Evolutionary conservation across 164 flowering plant genomes (phyloP), one percentile per base, ranked within the genome.

Genomic region (Berberis thunbergii): DNA sequence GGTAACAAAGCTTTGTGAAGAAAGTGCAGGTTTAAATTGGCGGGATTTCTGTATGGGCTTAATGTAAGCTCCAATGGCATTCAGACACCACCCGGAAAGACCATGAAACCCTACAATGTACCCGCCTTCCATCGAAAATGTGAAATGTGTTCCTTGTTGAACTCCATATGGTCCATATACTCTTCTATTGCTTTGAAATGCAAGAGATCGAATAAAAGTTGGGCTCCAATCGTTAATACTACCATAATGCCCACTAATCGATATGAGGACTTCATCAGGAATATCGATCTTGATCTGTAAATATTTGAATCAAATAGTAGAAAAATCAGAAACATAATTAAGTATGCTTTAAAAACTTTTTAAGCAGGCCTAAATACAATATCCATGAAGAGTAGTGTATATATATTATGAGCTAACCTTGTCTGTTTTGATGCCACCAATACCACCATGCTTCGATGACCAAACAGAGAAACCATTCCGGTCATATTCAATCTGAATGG

Each of bases 81-180:
- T 85, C 26, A 91, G 71, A 60, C 73, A 83, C 87, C 82, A 81
- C 9, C 91, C 80, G 41, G 74, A 59, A 63, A 58, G 64, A n/a
- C 97, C 96, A 72, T 84, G 85, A 67, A 91, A 87, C 45, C 96
- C 96, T 3, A 87, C 94, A 43, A 88, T 82, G 71, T 77, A 88
- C 26, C 79, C 83, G 0, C 81, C 77, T 1, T 60, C 66, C 56
- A 61, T 65, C 12, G 89, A 85, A 4, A 79, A 66, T 8, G 87
- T 72, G 64, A 88, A 87, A 41, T 50, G 60, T 1, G 80, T 80
- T 49, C 97, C 96, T 67, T 79, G 70, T 63, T 84, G 83, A 43
- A 67, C 56, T 6, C 96, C 97, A 72, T 66, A 88, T 4, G 97
- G 94, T 45, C 96, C 97, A 67, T 80, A 86, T 13, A 69, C 80